Conservation (phyloP, 164 flowering plant genomes). For the Annona squamosa region DNA sequence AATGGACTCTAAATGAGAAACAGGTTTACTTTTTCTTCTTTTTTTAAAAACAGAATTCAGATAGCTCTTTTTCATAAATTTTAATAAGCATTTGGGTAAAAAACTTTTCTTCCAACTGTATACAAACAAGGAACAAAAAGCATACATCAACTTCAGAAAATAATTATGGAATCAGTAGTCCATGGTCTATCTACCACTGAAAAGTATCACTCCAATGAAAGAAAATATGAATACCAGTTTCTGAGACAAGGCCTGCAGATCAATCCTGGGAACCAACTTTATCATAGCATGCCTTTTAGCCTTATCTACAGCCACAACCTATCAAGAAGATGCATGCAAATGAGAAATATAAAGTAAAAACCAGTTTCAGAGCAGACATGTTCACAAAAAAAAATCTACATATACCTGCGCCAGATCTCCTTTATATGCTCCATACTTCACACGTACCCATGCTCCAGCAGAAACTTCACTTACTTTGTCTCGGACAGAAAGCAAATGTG, state of each 20-base stretch:
- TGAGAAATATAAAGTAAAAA: neutral
- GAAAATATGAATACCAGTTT: conserved; percentile 48
- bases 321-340: conserved; percentile 8
- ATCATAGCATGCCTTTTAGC: conserved; percentile 55
- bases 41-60: too few species aligned
- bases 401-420: conserved; percentile 87
- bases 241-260: conserved; percentile 52
- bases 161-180: too few species aligned
- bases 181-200: too few species aligned
- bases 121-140: too few species aligned
- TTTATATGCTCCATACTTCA: conserved; percentile 86
- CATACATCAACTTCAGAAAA: too few species aligned
- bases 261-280: conserved; percentile 82
- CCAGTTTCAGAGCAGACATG: neutral
- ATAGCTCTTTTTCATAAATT: too few species aligned
- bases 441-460: conserved; percentile 72
- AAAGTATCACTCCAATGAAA: too few species aligned
- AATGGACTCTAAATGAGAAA: too few species aligned
- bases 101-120: too few species aligned
- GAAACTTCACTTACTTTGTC: conserved; percentile 34
- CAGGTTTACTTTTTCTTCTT: too few species aligned
- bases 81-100: too few species aligned
- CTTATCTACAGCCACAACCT: conserved; percentile 73
- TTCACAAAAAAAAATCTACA: neutral
- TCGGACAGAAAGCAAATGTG: conserved; percentile 48